Conservation (phyloP, 1,284 basidiomycete genomes). For the Ustilago bromivora region DNA sequence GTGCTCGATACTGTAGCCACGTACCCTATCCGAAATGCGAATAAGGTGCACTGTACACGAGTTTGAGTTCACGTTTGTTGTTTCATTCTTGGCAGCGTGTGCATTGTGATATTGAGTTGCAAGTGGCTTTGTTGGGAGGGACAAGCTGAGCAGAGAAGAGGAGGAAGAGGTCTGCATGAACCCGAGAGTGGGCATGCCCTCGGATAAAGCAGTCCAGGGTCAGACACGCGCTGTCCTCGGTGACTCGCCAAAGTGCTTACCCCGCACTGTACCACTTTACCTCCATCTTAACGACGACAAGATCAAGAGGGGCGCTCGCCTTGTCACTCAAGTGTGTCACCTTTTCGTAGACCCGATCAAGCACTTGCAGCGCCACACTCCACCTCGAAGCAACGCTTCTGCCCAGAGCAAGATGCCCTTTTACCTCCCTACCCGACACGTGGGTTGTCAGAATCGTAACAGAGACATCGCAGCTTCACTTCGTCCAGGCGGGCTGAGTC, state of each 20-base stretch:
- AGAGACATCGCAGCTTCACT: not conserved
- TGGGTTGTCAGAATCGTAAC: not conserved
- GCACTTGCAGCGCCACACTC: not conserved
- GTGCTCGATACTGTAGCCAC: not conserved
- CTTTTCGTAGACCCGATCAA: not conserved
- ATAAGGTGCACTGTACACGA: not conserved
- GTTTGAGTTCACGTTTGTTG: not conserved
- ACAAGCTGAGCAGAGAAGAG: not conserved
- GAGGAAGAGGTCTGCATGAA: conserved; percentile 5
- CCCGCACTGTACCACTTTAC: conserved; percentile 5
- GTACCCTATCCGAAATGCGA: not conserved
- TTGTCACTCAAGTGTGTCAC: conserved; percentile 14
- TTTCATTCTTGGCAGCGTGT: not conserved
- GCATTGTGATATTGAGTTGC: not conserved
- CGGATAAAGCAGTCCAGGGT: conserved; percentile 16
- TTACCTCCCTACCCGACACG: too few species aligned
- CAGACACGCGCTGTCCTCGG: not conserved
- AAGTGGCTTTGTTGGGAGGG: not conserved
- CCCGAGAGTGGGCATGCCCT: conserved; percentile 2
- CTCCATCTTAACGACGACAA: not conserved
- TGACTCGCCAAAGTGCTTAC: conserved; percentile 19
- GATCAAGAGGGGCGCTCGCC: not conserved
- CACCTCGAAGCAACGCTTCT: not conserved
- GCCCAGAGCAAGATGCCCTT: not conserved
- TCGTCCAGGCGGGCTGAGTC: not conserved